Conservation (phyloP, 2,329 filamentous ascomycete species). For the Colletotrichum sublineola region DNA sequence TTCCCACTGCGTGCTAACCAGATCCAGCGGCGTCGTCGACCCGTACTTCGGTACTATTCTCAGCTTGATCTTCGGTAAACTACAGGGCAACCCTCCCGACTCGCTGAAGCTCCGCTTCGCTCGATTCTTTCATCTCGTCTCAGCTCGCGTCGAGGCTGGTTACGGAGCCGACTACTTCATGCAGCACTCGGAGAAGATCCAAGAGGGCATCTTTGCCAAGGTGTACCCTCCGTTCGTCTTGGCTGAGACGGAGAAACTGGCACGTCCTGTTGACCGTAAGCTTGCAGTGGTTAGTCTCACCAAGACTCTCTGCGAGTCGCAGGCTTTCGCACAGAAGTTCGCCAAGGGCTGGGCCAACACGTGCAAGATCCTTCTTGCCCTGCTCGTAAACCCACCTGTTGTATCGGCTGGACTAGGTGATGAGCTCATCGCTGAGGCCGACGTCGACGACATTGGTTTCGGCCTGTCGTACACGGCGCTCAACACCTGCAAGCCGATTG, state of each 20-base stretch:
- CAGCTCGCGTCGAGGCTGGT: conserved; percentile 81
- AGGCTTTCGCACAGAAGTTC: conserved; percentile 85
- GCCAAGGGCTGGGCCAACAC: conserved; percentile 93
- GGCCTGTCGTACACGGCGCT: conserved; percentile 94
- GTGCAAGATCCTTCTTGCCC: conserved; percentile 87
- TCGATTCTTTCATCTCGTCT: conserved; percentile 93
- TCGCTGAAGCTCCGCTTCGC: conserved; percentile 89
- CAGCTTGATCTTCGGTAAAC: conserved; percentile 82
- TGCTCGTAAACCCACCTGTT: conserved; percentile 87
- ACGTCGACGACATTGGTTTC: conserved; percentile 95
- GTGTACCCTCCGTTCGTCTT: conserved; percentile 91
- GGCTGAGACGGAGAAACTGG: conserved; percentile 88
- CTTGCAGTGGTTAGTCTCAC: conserved; percentile 92
- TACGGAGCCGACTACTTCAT: conserved; percentile 95
- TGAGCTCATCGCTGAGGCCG: conserved; percentile 85
- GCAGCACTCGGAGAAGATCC: conserved; percentile 83
- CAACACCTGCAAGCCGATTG: conserved; percentile 85
- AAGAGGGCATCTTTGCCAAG: conserved; percentile 82
- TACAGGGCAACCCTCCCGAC: conserved; percentile 78
- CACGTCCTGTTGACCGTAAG: conserved; percentile 91
- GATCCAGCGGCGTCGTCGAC: conserved; percentile 72
- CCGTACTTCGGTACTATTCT: conserved; percentile 85
- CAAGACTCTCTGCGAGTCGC: conserved; percentile 89
- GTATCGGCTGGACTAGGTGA: conserved; percentile 75
- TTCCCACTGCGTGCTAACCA: conserved; percentile 17